Base-by-base conservation (phyloP, 352 stramenopile species). In the Pythium rhizo-oryzae region DNA sequence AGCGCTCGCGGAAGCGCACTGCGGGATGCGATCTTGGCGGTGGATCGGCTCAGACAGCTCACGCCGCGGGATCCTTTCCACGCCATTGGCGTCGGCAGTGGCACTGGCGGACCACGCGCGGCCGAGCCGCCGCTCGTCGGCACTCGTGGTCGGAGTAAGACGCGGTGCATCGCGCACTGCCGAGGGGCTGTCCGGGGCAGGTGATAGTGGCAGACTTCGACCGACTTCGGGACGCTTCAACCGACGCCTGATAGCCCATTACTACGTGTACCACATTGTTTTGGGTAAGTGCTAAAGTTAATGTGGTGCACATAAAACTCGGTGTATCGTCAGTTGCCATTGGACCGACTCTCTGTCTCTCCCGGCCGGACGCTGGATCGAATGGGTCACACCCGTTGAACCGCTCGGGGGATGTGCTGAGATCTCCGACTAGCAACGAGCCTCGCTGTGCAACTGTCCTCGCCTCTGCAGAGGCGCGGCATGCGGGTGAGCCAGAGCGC, bases 211-310 rank as follows among this genome's bases (percentile, higher is more conserved):
- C 28, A 33, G 59, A 65, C 59, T 65, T 65, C 59, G 47, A 2
- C 24, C 24, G 33, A 46, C 30, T 68, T 68, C 61, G 50, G 24
- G 19, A 9, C 25, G 15, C 61, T 67, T 67, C 61, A 56, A 61
- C 18, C 8, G 18, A 41, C 47, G 37, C 41, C 23, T 19, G 28
- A 7, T 1, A 41, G 2, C 30, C 30, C 16, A 33, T n/a, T 37
- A 4, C 41, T 37, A 24, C 12, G 59, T 65, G 33, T 19, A 15
- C 12, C 59, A 65, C 59, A 65, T 33, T 33, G 28, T 6, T n/a
- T 41, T 23, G 13, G 1, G 19, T 18, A n/a, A n/a, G n/a, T n/a
- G n/a, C n/a, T n/a, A n/a, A 52, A 43, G 1, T 23, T 51, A 18
- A 43, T 8, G 30, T 33, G 28, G 28, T 33, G 3, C 28, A 33